Evolutionary conservation across 768 basidiomycete genomes (phyloP).

Genomic region (Termitomyces sp.): DNA sequence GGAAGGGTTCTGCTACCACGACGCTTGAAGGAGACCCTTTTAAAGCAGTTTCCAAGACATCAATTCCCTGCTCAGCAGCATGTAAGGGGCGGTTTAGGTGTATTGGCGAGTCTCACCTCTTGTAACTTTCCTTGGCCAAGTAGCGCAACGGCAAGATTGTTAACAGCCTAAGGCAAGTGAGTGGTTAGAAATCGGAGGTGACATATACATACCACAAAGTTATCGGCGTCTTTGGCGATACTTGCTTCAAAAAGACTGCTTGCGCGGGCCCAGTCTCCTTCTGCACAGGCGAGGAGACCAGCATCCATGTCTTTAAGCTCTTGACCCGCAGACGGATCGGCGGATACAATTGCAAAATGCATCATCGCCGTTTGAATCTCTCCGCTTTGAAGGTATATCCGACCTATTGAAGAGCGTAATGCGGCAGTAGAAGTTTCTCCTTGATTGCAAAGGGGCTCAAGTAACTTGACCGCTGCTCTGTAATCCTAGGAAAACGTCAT

Average conservation of each 20-base stretch:
- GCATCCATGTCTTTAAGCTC: conserved; percentile 59
- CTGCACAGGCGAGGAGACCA: conserved; percentile 62
- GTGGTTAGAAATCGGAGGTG: neutral
- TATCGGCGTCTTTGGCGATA: conserved; percentile 53
- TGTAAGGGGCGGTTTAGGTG: neutral
- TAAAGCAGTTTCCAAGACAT: conserved; percentile 63
- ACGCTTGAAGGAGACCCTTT: conserved; percentile 65
- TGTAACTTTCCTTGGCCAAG: conserved; percentile 70
- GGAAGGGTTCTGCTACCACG: conserved; percentile 76
- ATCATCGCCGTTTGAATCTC: conserved; percentile 56
- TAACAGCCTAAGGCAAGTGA: conserved; percentile 39
- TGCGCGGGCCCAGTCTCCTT: conserved; percentile 68
- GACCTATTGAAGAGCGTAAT: conserved; percentile 67
- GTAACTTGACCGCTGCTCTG: conserved; percentile 62
- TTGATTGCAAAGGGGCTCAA: conserved; percentile 63
- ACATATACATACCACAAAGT: conserved; percentile 49
- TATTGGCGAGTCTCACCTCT: conserved; percentile 47
- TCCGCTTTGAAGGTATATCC: conserved; percentile 75
- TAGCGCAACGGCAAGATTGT: conserved; percentile 72
- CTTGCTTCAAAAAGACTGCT: conserved; percentile 40
- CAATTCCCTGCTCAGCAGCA: conserved; percentile 52
- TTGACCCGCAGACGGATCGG: conserved; percentile 41
- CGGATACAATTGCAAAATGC: conserved; percentile 54
- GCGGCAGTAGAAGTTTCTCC: conserved; percentile 43
- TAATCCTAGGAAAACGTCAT: conserved; percentile 50